Evolutionary conservation across 2,329 filamentous ascomycete species (phyloP).

Genomic region (Fonsecaea nubica): DNA sequence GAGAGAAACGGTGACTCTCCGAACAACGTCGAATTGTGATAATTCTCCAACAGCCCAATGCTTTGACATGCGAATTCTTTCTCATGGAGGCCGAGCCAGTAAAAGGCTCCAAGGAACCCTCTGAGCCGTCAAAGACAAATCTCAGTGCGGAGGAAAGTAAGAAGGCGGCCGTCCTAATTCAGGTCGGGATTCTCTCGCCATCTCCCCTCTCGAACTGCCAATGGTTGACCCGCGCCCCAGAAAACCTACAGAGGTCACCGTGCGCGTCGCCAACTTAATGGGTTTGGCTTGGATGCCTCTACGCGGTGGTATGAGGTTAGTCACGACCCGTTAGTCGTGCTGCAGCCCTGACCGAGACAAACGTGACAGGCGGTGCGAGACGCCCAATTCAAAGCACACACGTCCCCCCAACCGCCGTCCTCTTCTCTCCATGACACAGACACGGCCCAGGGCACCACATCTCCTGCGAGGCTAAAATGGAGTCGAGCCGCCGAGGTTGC

Average conservation of each 20-base stretch:
- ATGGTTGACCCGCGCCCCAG: conserved; percentile 45
- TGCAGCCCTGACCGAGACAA: conserved; percentile 48
- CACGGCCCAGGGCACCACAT: conserved; percentile 33
- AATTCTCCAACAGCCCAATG: background rate
- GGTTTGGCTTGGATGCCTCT: conserved; percentile 71
- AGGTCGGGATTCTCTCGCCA: conserved; percentile 8
- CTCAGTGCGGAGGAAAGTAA: conserved; percentile 28
- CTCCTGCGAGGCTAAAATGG: conserved; percentile 72
- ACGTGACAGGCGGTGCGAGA: conserved; percentile 60
- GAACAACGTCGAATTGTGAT: background rate
- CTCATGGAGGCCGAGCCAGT: background rate
- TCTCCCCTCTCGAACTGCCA: background rate
- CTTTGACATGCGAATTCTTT: background rate
- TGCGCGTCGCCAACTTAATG: conserved; percentile 71
- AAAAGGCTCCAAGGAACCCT: background rate
- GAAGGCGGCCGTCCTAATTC: conserved; percentile 32
- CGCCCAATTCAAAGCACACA: conserved; percentile 62
- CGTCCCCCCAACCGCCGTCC: conserved; percentile 48
- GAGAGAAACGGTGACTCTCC: background rate
- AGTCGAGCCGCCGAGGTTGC: conserved; percentile 74
- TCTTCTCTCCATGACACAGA: background rate
- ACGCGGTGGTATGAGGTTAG: conserved; percentile 74
- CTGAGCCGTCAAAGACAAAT: conserved; percentile 1
- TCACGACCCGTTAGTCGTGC: conserved; percentile 2
- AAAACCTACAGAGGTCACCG: conserved; percentile 80